Evolutionary conservation across 768 basidiomycete genomes (phyloP).

Genomic region (Psilocybe sp.): DNA sequence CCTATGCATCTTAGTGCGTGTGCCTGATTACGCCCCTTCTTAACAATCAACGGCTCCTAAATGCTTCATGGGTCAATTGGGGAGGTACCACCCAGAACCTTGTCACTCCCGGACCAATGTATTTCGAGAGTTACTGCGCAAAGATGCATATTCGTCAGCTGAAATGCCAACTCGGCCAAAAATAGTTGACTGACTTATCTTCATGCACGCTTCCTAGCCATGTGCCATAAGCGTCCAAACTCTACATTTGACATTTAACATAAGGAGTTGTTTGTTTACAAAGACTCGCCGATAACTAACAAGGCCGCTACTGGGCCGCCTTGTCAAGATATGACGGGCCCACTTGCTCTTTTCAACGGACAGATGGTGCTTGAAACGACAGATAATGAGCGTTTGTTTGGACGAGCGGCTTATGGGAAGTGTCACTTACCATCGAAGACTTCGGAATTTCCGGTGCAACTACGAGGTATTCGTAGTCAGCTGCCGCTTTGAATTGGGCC

Average conservation of each 20-base stretch:
- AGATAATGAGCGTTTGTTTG: no score
- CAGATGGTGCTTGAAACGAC: conserved; percentile 5
- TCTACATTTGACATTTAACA: conserved; percentile 2
- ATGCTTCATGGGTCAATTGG: neutral
- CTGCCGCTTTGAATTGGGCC: no score
- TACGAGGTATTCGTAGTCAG: no score
- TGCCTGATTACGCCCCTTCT: neutral
- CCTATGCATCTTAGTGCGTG: no score
- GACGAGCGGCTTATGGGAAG: no score
- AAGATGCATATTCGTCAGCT: conserved; percentile 16
- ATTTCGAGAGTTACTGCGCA: conserved; percentile 13
- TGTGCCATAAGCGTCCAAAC: conserved; percentile 18
- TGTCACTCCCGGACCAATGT: conserved; percentile 10
- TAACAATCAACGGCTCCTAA: neutral
- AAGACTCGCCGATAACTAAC: neutral
- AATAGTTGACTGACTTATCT: conserved; percentile 11
- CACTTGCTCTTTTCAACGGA: conserved; percentile 9
- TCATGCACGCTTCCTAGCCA: conserved; percentile 6
- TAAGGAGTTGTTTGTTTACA: conserved; percentile 15
- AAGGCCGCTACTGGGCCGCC: conserved; percentile 15
- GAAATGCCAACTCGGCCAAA: conserved; percentile 3
- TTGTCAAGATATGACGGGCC: conserved; percentile 14
- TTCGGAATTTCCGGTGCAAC: no score
- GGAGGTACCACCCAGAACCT: conserved; percentile 9
- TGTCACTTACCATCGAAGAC: no score